phyloP scores from a whole-genome alignment of 208 protist species.

The Angomonas desouzai region DNA sequence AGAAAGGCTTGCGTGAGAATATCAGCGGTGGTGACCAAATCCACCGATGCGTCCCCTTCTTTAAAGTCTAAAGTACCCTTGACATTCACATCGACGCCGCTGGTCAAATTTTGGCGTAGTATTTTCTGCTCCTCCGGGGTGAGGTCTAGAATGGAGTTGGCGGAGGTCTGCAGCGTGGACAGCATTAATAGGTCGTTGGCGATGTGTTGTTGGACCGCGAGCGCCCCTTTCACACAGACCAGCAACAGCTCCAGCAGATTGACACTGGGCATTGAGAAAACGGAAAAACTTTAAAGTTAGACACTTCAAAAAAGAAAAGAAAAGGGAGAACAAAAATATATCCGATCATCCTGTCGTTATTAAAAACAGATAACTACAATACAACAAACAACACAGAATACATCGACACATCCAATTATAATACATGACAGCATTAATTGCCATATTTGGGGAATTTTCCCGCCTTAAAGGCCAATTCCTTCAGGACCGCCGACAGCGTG shows the following conservation, averaged over 20 bases:
- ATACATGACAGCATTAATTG: conserved; percentile 20
- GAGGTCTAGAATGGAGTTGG: conserved; percentile 31
- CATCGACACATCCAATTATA: not conserved
- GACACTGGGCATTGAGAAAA: conserved; percentile 23
- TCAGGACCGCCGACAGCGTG: conserved; percentile 40
- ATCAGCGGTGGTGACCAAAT: conserved; percentile 66
- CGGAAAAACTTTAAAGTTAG: not conserved
- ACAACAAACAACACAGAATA: too few species aligned
- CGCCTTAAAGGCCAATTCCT: conserved; percentile 57
- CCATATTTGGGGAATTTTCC: conserved; percentile 62
- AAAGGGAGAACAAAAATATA: not conserved
- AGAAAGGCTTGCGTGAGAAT: conserved; percentile 51
- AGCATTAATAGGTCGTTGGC: conserved; percentile 29
- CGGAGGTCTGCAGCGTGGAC: not conserved
- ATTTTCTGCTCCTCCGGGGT: conserved; percentile 5
- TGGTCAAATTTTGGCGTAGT: conserved; percentile 21
- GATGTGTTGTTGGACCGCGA: conserved; percentile 55
- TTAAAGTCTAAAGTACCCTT: conserved; percentile 40
- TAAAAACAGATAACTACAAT: not conserved
- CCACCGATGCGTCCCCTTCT: conserved; percentile 27
- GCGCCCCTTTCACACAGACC: conserved; percentile 31
- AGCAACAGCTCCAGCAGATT: conserved; percentile 33
- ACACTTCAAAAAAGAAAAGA: conserved; percentile 3
- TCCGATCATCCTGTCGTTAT: not conserved
- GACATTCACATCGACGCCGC: conserved; percentile 32